Evolutionary conservation across 2,329 filamentous ascomycete species (phyloP), one percentile per base, ranked within the genome.

Genomic region (Fusarium ambrosium): DNA sequence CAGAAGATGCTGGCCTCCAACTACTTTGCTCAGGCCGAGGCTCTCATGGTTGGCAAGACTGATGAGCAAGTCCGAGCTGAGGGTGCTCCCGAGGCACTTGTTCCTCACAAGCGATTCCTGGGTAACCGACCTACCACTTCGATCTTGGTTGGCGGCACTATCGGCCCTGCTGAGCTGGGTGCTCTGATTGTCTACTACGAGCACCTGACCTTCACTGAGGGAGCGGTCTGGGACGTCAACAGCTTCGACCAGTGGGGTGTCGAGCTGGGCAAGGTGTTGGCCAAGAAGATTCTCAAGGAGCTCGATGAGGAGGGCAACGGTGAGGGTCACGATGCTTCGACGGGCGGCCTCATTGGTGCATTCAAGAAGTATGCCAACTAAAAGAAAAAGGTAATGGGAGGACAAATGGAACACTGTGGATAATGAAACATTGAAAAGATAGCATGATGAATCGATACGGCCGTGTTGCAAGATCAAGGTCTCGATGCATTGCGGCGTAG

Each of bases 201-300:
- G 89, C 97, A 99, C 87, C 87, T 98, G 72, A 98, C 97, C 66
- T 99, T 99, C 85, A 97, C 94, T 41, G 97, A 99, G 87, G 97
- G 97, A 80, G 96, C 95, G 62, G 89, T 99, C 83, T 99, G 97
- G 97, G 97, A 98, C 87, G 98, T 99, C 89, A 99, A 99, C 91
- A 95, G 93, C 81, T 99, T 98, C 82, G 97, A 99, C 87, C 97
- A 99, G 89, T 99, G 97, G 97, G 97, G 97, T 86, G 97, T 99
- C 53, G 97, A 99, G 89, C 88, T 99, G 72, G 97, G 97, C 84
- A 99, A 99, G 92, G 92, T 93, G 45, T 88, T 99, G 77, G 97
- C 97, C 72, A 98, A 96, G 92, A 95, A 95, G 87, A 95, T 95
- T 75, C 92, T 94, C 79, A 85, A 85, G 80, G 97, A 99, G 89